Percentiles rank a stretch among this genome's conserved stretches.
Conservation (phyloP, 1,139 yeast genomes). For the Hyphopichia pseudoburtonii region DNA sequence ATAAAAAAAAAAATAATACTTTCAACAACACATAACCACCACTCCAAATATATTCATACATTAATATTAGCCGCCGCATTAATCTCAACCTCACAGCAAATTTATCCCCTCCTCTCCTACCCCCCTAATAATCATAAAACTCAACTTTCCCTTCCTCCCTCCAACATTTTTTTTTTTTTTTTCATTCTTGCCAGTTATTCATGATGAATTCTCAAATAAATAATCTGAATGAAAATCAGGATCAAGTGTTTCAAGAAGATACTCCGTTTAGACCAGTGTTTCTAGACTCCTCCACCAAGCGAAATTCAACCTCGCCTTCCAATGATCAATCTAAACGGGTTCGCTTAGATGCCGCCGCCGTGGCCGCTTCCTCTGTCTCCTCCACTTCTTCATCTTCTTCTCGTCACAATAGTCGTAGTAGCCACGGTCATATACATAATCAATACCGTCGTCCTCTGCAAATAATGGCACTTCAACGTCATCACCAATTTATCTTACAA, state of each 20-base stretch:
- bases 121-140: not conserved
- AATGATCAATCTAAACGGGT: slow-evolving; percentile 12
- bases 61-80: no score
- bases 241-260: slow-evolving; percentile 28
- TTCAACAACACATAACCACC: no score
- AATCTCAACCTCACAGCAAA: no score
- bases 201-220: slow-evolving; percentile 19
- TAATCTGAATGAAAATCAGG: slow-evolving; percentile 23
- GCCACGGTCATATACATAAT: not conserved
- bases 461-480: slow-evolving; percentile 2
- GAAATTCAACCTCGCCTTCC: slow-evolving; percentile 1
- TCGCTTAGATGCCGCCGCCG: slow-evolving; percentile 10
- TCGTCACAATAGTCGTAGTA: no score
- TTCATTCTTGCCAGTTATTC: slow-evolving; percentile 7
- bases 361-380: slow-evolving; percentile 6
- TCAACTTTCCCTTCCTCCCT: not conserved
- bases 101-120: not conserved
- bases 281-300: slow-evolving; percentile 18
- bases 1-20: no score
- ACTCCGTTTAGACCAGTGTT: slow-evolving; percentile 35
- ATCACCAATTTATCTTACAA: not conserved
- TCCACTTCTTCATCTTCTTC: slow-evolving; percentile 2
- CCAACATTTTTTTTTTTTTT: slow-evolving; percentile 5
- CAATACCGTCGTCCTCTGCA: slow-evolving; percentile 6
- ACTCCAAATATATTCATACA: no score